A percentile compares a stretch with the other conserved stretches of the same genome.
phyloP scores from a whole-genome alignment of 345 rosid species.

The Salix suchowensis region DNA sequence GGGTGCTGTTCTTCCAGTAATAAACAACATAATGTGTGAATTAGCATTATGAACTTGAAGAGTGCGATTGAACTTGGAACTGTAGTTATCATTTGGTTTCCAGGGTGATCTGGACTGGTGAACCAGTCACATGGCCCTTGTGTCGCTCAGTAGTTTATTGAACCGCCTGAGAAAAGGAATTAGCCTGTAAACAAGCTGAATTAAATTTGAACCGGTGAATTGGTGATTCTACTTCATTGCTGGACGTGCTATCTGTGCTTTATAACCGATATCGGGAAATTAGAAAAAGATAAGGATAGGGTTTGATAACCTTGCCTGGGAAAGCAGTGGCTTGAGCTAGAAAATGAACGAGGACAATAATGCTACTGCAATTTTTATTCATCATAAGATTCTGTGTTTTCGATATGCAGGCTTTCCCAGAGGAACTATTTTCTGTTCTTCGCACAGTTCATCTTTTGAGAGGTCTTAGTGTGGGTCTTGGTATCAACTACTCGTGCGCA shows the following conservation, averaged over 20 bases:
- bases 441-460: conserved; percentile 79
- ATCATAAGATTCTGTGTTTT: not conserved
- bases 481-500: conserved; percentile 74
- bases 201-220: not conserved
- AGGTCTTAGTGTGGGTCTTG: conserved; percentile 92
- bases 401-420: conserved; percentile 66
- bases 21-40: not conserved
- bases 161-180: not conserved
- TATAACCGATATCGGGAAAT: not conserved
- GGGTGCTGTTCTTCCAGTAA: not conserved
- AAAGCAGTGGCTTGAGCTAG: not conserved
- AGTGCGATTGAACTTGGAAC: not conserved
- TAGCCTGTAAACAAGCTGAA: not conserved
- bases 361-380: not conserved
- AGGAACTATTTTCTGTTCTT: conserved; percentile 82
- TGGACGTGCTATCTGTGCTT: not conserved
- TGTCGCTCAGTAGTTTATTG: not conserved
- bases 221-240: not conserved
- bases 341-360: not conserved
- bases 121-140: not conserved
- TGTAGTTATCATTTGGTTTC: not conserved
- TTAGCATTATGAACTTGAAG: not conserved
- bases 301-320: not conserved
- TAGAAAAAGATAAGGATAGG: not conserved
- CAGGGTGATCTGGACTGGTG: not conserved